A percentile compares a stretch with the other conserved stretches of the same genome.
These are phyloP conservation scores for Chrysophaeum taylorii DNA, from an alignment of 352 stramenopile genomes.

Conservation along the genomic window DNA sequence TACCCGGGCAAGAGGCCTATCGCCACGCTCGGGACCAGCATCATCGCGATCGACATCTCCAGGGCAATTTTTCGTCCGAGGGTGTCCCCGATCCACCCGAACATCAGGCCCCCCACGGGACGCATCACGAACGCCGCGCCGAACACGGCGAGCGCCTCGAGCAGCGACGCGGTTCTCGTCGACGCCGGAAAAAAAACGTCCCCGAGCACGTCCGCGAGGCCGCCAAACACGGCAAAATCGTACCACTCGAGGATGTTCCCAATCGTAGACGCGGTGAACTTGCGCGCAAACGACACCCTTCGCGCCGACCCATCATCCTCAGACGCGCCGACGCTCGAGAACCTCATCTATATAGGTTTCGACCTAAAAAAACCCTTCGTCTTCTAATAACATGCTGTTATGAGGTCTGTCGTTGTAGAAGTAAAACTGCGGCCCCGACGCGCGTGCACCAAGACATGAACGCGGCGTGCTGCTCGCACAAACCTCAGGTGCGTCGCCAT, in stretches of 20 bases:
- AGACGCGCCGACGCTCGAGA: no score
- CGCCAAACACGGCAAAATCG: slow-evolving; percentile 52
- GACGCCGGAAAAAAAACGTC: slow-evolving; percentile 44
- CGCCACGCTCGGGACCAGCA: neutral
- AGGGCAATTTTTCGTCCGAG: neutral
- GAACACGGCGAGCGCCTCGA: slow-evolving; percentile 51
- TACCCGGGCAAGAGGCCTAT: slow-evolving; percentile 1
- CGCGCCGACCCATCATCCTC: no score
- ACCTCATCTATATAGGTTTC: no score
- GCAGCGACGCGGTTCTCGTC: slow-evolving; percentile 26
- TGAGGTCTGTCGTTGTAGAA: no score
- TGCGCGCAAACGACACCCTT: no score
- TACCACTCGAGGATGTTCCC: slow-evolving; percentile 48
- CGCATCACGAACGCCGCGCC: slow-evolving; percentile 48
- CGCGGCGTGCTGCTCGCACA: no score
- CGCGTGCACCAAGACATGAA: no score
- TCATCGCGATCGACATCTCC: neutral
- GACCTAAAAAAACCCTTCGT: no score
- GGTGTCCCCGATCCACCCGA: neutral
- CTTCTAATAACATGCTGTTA: no score
- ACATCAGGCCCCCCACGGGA: slow-evolving; percentile 31
- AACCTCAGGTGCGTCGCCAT: no score
- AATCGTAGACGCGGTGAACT: slow-evolving; percentile 7
- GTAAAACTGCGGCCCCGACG: no score
- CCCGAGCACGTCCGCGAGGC: slow-evolving; percentile 40